Percentiles rank a stretch among this genome's conserved stretches.
phyloP scores from a whole-genome alignment of 2,329 filamentous ascomycete species.

The Calonectria fujianensis region DNA sequence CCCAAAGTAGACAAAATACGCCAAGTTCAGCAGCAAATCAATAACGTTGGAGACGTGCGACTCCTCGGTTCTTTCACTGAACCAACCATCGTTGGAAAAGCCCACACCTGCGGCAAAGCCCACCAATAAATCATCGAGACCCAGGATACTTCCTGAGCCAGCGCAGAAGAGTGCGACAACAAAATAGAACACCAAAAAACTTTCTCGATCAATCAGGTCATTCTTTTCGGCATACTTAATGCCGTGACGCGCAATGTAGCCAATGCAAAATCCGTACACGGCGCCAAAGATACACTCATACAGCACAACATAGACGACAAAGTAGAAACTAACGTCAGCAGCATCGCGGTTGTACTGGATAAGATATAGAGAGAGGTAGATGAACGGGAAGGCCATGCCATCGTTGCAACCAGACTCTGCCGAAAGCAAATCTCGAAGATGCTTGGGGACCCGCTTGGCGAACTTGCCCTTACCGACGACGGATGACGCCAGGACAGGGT shows the following conservation, averaged over 20 bases:
- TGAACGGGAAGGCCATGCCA: conserved; percentile 99
- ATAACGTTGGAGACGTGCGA: conserved; percentile 99
- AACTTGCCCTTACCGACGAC: conserved; percentile 99
- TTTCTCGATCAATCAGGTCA: conserved; percentile 94
- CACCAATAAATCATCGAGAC: conserved; percentile 94
- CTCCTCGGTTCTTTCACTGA: conserved; percentile 97
- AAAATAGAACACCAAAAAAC: conserved; percentile 99
- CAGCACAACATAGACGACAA: conserved; percentile 91
- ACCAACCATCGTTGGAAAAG: conserved; percentile 99
- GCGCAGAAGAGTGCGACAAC: conserved; percentile 96
- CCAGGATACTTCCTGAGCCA: conserved; percentile 92
- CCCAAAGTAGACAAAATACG: conserved; percentile 98
- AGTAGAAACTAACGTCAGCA: conserved; percentile 84
- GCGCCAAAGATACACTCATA: conserved; percentile 98
- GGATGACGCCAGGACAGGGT: conserved; percentile 96
- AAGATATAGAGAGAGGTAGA: conserved; percentile 94
- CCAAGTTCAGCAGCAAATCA: conserved; percentile 95
- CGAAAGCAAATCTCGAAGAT: conserved; percentile 94
- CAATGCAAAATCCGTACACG: conserved; percentile 89
- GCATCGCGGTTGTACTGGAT: conserved; percentile 86
- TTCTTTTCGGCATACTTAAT: conserved; percentile 91
- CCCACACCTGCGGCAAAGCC: conserved; percentile 98
- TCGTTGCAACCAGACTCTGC: conserved; percentile 99
- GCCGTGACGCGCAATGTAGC: conserved; percentile 91
- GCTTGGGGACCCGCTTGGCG: conserved; percentile 96